Evolutionary conservation across 1,284 basidiomycete species (phyloP).

Genomic region (Singerocomus inundabilis): DNA sequence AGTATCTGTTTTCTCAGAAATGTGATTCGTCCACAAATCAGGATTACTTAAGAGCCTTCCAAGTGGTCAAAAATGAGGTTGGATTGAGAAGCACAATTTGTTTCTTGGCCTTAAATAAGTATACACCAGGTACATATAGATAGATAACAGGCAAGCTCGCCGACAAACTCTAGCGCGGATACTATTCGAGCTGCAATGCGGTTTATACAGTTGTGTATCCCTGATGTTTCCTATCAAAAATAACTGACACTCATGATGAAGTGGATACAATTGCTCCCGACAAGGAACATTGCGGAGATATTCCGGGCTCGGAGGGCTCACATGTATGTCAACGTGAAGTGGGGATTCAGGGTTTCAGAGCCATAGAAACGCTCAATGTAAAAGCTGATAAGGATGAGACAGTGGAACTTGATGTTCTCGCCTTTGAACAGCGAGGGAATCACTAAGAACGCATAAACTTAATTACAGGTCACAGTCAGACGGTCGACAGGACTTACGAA

Average conservation of each 20-base stretch:
- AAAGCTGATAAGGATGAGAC: background rate
- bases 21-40: conserved; percentile 2
- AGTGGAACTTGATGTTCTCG: background rate
- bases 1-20: conserved; percentile 1
- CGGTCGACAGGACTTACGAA: conserved; percentile 48
- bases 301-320: conserved; percentile 3
- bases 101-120: background rate
- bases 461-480: background rate
- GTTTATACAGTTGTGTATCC: conserved; percentile 2
- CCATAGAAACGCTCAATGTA: conserved; percentile 1
- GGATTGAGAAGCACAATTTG: background rate
- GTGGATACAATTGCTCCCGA: conserved; percentile 2
- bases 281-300: background rate
- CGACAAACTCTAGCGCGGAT: conserved; percentile 5
- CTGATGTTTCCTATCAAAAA: background rate
- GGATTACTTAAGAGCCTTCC: background rate
- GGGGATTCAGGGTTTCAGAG: background rate
- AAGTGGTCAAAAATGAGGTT: background rate
- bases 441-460: conserved; percentile 18
- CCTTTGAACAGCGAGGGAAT: conserved; percentile 9
- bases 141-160: conserved; percentile 1
- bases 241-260: conserved; percentile 5
- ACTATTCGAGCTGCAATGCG: background rate
- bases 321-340: conserved; percentile 8
- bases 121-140: background rate